Evolutionary conservation across 1,284 basidiomycete genomes (phyloP), one percentile per base, ranked within the genome.

Genomic region (Vanrija pseudolonga): DNA sequence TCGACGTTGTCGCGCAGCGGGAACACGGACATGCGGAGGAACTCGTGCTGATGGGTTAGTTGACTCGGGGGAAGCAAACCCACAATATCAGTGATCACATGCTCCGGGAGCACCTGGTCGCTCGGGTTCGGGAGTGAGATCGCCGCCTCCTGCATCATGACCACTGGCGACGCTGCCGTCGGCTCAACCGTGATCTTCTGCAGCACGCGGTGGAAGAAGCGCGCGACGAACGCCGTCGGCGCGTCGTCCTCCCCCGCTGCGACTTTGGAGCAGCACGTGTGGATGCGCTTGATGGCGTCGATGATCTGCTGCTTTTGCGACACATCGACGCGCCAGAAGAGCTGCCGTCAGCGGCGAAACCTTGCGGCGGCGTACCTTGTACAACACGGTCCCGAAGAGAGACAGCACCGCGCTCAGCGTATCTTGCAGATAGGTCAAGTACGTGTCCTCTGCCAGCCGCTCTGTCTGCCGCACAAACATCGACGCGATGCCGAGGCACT

Each of bases 341-440:
- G 45, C 51, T 51, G 41, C 22, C n/a, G 41, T 36, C n/a, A 37
- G 42, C 19, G 24, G 26, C n/a, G 14, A 26, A 26, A 4, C 11
- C 2, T 9, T 9, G 32, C 9, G 12, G 12, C 24, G 2, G 32
- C 32, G 4, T 46, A 63, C 61, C 19, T 63, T 58, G 47, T 60
- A 52, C 20, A 60, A 44, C 26, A 59, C 55, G 3, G 50, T 50
- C 4, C 61, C 61, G 38, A 51, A 56, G 12, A 47, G 36, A 9
- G 61, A 63, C 6, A 63, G 54, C n/a, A 56, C 56, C 4, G 61
- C 61, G 22, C 40, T 43, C 32, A 32, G 32, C 18, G 61, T 63
- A 41, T 63, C 61, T 40, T 63, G 61, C 8, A 63, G 38, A 26
- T 55, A 63, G 17, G 52, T 46, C 38, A 63, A 49, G 11, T 32